These are phyloP conservation scores for Umbelopsis vinacea DNA, from an alignment of 192 early-diverging fungal genomes.

Conservation along the genomic window DNA sequence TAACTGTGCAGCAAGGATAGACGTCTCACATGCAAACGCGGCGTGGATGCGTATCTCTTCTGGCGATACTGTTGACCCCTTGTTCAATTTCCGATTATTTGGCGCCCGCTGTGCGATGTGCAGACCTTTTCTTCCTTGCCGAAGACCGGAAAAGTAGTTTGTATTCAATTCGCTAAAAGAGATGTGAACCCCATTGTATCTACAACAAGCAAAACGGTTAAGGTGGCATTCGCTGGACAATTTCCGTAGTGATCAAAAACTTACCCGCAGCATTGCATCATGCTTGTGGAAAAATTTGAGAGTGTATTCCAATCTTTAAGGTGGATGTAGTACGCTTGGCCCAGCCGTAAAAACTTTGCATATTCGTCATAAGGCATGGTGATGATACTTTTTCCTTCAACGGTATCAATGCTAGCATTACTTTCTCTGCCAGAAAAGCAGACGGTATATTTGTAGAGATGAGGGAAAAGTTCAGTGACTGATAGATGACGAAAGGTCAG, in stretches of 20 bases:
- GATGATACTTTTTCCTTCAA: slow-evolving; percentile 36
- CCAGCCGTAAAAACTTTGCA: slow-evolving; percentile 29
- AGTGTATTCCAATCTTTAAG: slow-evolving; percentile 27
- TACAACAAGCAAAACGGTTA: neutral
- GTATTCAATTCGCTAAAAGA: slow-evolving; percentile 20
- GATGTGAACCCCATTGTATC: slow-evolving; percentile 23
- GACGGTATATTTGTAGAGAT: slow-evolving; percentile 33
- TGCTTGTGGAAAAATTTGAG: slow-evolving; percentile 27
- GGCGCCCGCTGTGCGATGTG: slow-evolving; percentile 12
- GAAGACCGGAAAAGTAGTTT: slow-evolving; percentile 9
- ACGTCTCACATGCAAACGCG: slow-evolving; percentile 35
- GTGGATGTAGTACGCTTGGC: slow-evolving; percentile 35
- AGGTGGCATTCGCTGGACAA: neutral
- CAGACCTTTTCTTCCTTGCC: neutral
- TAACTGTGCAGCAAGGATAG: slow-evolving; percentile 27
- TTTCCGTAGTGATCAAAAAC: too few relatives aligned
- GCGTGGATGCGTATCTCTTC: slow-evolving; percentile 11
- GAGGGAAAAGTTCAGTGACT: slow-evolving; percentile 37
- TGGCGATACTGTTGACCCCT: neutral
- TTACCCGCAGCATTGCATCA: slow-evolving; percentile 36
- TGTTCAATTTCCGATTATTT: slow-evolving; percentile 23
- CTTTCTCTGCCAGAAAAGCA: slow-evolving; percentile 15
- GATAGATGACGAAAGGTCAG: neutral
- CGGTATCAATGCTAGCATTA: slow-evolving; percentile 27
- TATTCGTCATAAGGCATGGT: slow-evolving; percentile 32